Percentiles rank a stretch among this genome's conserved stretches.
Evolutionary conservation across 176 grass and related monocot genomes (phyloP).

Genomic region (Lolium rigidum): DNA sequence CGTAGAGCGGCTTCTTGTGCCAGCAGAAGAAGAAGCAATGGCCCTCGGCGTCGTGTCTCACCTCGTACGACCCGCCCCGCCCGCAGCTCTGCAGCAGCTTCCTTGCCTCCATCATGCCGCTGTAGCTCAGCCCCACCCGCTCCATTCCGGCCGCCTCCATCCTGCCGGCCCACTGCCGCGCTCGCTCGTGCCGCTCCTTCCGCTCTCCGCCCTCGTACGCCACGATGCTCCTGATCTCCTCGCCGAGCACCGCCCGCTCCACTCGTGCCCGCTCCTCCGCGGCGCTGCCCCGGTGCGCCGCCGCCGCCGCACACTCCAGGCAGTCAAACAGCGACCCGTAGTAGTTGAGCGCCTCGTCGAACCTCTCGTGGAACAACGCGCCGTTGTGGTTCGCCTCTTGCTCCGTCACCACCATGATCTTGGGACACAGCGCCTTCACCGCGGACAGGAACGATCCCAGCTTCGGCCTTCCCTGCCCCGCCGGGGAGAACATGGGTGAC

Average conservation of each 20-base stretch:
- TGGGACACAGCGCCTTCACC: constrained; percentile 30
- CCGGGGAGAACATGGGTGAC: background rate
- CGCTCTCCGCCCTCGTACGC: constrained; percentile 52
- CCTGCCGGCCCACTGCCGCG: constrained; percentile 45
- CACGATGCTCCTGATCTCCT: constrained; percentile 56
- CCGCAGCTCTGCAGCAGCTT: constrained; percentile 64
- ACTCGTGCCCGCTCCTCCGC: constrained; percentile 43
- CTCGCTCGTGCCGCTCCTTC: constrained; percentile 53
- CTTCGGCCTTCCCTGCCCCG: constrained; percentile 12
- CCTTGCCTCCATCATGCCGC: constrained; percentile 56
- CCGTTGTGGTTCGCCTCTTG: constrained; percentile 64
- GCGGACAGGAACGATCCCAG: constrained; percentile 37
- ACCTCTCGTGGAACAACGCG: constrained; percentile 48
- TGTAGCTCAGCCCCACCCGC: constrained; percentile 52
- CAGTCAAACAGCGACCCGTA: constrained; percentile 64
- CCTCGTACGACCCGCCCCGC: constrained; percentile 44
- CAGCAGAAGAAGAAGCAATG: constrained; percentile 62
- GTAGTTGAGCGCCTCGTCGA: constrained; percentile 62
- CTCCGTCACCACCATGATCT: constrained; percentile 52
- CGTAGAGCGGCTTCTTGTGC: constrained; percentile 58
- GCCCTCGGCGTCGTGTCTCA: constrained; percentile 46
- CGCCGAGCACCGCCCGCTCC: constrained; percentile 42
- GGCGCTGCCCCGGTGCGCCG: background rate
- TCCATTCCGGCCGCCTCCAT: constrained; percentile 55
- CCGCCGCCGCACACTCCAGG: constrained; percentile 39